Conservation (phyloP, 495 filamentous ascomycete species). For the Aspergillus heteromorphus region DNA sequence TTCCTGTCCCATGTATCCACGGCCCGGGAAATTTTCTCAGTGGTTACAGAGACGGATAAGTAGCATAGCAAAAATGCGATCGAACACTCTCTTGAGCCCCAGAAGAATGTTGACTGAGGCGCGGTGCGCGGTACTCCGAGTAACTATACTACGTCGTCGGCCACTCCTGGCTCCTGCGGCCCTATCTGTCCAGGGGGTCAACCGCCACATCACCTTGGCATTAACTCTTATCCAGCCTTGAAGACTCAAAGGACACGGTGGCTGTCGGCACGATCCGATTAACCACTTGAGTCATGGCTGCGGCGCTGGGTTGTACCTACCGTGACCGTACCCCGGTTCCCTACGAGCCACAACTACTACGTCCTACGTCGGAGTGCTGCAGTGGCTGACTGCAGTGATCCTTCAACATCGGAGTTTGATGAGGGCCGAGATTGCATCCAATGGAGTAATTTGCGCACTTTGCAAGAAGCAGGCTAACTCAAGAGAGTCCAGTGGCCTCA, state of each 20-base stretch:
- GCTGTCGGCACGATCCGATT: conserved; percentile 1
- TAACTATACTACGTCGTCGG: background rate
- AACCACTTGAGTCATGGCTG: background rate
- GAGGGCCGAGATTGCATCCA: background rate
- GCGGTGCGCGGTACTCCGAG: background rate
- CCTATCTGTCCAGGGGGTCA: background rate
- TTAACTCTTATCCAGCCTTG: background rate
- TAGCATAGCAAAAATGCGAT: conserved; percentile 2
- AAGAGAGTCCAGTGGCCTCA: background rate
- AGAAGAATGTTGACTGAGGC: background rate
- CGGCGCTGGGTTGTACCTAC: background rate
- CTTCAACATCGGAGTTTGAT: background rate
- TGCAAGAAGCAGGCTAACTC: background rate
- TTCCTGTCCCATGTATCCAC: too few relatives aligned
- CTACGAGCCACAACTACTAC: background rate
- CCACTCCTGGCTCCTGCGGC: background rate
- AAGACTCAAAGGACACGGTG: background rate
- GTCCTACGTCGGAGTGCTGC: too few relatives aligned
- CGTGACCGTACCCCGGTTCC: background rate
- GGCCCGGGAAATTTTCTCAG: background rate
- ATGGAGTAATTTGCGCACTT: too few relatives aligned
- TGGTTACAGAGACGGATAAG: background rate
- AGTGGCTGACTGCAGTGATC: background rate
- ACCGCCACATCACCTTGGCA: background rate
- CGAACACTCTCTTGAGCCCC: conserved; percentile 15